Evolutionary conservation across 768 basidiomycete genomes (phyloP).

Genomic region (Tricholoma hemisulphureum): DNA sequence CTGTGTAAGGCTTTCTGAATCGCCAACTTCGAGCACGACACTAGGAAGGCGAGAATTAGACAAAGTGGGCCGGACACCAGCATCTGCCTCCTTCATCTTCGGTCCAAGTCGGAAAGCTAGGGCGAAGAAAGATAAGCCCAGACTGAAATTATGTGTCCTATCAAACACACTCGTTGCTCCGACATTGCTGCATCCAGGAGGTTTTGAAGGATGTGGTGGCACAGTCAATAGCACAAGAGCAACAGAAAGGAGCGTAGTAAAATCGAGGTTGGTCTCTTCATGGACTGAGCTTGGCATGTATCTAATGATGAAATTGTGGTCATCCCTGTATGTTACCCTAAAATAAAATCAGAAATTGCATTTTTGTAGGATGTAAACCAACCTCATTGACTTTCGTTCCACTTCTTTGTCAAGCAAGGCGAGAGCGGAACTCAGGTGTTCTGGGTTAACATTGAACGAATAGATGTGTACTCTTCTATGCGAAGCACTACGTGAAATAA

Average conservation of each 20-base stretch:
- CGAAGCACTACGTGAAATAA: constrained; percentile 7
- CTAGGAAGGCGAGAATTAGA: not conserved
- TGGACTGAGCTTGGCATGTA: constrained; percentile 15
- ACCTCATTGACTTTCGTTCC: constrained; percentile 9
- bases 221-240: not conserved
- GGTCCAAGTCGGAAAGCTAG: constrained; percentile 17
- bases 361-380: constrained; percentile 10
- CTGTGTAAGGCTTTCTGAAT: constrained; percentile 5
- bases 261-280: not conserved
- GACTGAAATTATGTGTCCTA: constrained; percentile 6
- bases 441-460: not conserved
- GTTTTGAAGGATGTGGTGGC: not conserved
- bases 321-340: constrained; percentile 19
- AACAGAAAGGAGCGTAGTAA: not conserved
- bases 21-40: not conserved
- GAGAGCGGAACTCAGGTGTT: not conserved
- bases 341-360: constrained; percentile 14
- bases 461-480: constrained; percentile 7
- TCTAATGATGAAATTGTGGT: constrained; percentile 18
- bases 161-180: constrained; percentile 10
- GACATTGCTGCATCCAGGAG: not conserved
- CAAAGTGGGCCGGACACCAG: constrained; percentile 5
- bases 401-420: not conserved
- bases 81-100: constrained; percentile 17
- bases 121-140: not conserved